Percentiles rank a stretch among this genome's conserved stretches.
phyloP scores from a whole-genome alignment of 129 eudicot species.

The Escallonia rubra region DNA sequence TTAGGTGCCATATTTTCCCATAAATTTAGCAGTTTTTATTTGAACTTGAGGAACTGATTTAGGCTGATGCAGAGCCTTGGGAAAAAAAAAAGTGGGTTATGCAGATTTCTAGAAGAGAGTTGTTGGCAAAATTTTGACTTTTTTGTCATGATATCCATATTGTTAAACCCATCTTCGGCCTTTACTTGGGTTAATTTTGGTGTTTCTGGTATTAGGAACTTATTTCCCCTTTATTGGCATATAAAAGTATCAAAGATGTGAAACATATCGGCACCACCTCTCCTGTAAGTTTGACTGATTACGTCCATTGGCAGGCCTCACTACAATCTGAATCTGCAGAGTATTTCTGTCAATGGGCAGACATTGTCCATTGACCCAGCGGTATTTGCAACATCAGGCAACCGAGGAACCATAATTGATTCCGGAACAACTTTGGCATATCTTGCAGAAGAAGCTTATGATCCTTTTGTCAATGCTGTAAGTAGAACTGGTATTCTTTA shows the following conservation, averaged over 20 bases:
- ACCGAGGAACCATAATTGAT: constrained; percentile 87
- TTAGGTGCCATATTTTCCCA: no score
- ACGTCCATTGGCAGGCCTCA: constrained; percentile 64
- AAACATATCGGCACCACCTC: background rate
- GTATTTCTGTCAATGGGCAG: constrained; percentile 87
- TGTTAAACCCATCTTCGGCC: no score
- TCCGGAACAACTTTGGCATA: constrained; percentile 97
- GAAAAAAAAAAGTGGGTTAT: no score
- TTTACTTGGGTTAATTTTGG: no score
- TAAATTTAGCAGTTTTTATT: no score
- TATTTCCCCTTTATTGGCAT: background rate
- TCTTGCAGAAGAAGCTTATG: constrained; percentile 88
- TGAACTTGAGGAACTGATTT: no score
- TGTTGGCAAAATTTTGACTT: no score
- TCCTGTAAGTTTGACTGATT: background rate
- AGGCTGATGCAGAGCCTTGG: no score
- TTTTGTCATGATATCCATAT: no score
- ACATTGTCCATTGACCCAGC: constrained; percentile 57
- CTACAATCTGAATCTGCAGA: constrained; percentile 73
- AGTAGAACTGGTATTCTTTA: constrained; percentile 18
- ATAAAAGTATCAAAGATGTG: background rate
- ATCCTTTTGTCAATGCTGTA: constrained; percentile 78
- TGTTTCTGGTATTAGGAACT: no score
- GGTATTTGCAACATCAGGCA: constrained; percentile 69
- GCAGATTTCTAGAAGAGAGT: no score